A percentile compares a stretch with the other conserved stretches of the same genome.
Conservation (phyloP, 2,329 filamentous ascomycete species). For the Sordariomycetes sp. region DNA sequence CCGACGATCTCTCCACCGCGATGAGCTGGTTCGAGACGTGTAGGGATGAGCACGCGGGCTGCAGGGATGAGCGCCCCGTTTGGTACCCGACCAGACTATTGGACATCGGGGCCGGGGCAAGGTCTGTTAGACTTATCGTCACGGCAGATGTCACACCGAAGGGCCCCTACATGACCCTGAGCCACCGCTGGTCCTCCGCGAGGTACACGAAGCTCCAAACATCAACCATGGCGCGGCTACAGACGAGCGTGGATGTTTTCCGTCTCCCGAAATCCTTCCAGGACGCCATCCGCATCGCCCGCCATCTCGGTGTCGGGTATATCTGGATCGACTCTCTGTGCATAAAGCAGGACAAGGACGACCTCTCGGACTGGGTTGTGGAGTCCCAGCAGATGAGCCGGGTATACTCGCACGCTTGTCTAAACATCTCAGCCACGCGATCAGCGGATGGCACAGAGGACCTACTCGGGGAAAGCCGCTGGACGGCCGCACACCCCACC, state of each 20-base stretch:
- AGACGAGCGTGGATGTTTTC: not conserved
- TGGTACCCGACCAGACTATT: not conserved
- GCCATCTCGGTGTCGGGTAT: constrained; percentile 9
- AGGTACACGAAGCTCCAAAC: not conserved
- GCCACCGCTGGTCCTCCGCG: not conserved
- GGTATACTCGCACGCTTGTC: constrained; percentile 9
- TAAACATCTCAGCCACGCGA: constrained; percentile 2
- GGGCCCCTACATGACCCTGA: not conserved
- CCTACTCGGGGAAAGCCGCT: not conserved
- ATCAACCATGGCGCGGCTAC: not conserved
- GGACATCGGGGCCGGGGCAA: not conserved
- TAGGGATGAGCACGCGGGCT: not conserved
- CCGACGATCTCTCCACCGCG: not conserved
- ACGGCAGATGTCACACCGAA: not conserved
- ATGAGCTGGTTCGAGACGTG: not conserved
- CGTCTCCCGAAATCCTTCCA: constrained; percentile 9
- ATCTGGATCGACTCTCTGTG: constrained; percentile 17
- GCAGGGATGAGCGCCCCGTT: not conserved
- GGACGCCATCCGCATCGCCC: constrained; percentile 10
- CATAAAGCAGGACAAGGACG: constrained; percentile 13
- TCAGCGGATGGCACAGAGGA: not conserved
- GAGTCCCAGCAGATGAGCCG: constrained; percentile 9
- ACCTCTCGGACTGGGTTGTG: constrained; percentile 9
- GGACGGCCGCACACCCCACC: not conserved
- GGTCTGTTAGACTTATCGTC: not conserved